Evolutionary conservation across 75 land plant species (phyloP), one percentile per base, ranked within the genome.

Genomic region (Selaginella moellendorffii): DNA sequence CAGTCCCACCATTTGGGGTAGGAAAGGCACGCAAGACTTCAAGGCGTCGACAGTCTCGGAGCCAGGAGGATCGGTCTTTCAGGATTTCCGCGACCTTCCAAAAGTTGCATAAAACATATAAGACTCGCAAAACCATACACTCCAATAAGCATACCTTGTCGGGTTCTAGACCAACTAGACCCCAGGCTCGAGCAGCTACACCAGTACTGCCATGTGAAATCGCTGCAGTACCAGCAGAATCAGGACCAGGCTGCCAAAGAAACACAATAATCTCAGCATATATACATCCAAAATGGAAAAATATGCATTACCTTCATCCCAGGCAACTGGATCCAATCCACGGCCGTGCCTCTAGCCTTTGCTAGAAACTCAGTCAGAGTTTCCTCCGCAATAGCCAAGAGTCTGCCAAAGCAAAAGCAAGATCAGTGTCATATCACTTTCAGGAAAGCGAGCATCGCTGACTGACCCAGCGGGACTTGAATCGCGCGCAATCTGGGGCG

Each of bases 251-350:
- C 96, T 90, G 77, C 53, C 53, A 54, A 61, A 52, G 53, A 0
- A 0, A 30, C n/a, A n/a, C 1, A 20, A 25, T 30, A 14, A 26
- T 56, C 24, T 62, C 5, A 24, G 2, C 52, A 31, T 19, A n/a
- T 22, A 66, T 20, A 19, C 21, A 52, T 23, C 14, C 68, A 54
- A 24, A 28, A 28, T 2, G 22, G 26, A 61, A 51, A 8, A 56
- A 56, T 56, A 56, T 5, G 8, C 23, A 18, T n/a, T 67, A 89
- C 96, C 90, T 90, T 90, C 96, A 90, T 90, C 80, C 96, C 96
- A 81, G 90, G 96, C 90, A 90, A 83, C 73, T 86, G 96, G 69
- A 90, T 82, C 96, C 96, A 90, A 80, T 90, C 90, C 20, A 90
- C 83, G 69, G 96, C 84, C 61, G 96, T 82, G 81, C 96, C 96